Percentiles rank a stretch among this genome's conserved stretches.
Conservation (phyloP, 192 early-diverging fungal genomes). For the Coemansia sp. region DNA sequence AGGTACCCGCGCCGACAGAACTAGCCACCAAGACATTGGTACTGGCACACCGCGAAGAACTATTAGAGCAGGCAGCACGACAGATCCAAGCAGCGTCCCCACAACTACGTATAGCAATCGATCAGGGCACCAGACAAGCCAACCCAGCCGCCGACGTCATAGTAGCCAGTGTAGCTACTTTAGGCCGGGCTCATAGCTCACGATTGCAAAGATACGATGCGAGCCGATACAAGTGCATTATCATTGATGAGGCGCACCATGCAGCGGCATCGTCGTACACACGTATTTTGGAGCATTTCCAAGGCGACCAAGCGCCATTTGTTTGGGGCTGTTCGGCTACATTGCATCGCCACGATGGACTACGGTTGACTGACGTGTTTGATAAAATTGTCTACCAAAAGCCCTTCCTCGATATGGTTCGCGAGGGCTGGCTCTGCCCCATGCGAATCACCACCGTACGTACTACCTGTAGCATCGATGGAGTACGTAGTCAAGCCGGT, state of each 20-base stretch:
- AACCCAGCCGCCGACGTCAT: constrained; percentile 70
- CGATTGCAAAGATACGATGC: constrained; percentile 74
- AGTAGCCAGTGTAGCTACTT: constrained; percentile 75
- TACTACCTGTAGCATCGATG: constrained; percentile 60
- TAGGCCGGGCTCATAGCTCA: constrained; percentile 58
- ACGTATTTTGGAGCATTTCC: constrained; percentile 75
- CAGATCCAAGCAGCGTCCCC: constrained; percentile 70
- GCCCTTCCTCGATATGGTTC: constrained; percentile 81
- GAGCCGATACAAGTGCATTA: constrained; percentile 77
- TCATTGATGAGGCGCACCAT: constrained; percentile 96
- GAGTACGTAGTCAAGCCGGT: constrained; percentile 49
- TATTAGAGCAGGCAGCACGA: constrained; percentile 76
- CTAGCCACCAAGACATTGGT: constrained; percentile 78
- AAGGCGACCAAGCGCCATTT: constrained; percentile 52
- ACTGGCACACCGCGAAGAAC: constrained; percentile 87
- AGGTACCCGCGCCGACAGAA: constrained; percentile 62
- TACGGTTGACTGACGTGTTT: constrained; percentile 68
- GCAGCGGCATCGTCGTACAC: constrained; percentile 77
- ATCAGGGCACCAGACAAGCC: constrained; percentile 66
- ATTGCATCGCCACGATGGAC: constrained; percentile 80
- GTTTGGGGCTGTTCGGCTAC: constrained; percentile 97
- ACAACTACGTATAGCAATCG: constrained; percentile 62
- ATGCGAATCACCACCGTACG: constrained; percentile 68
- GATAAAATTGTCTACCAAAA: constrained; percentile 78
- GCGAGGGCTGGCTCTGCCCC: constrained; percentile 73